A percentile compares a stretch with the other conserved stretches of the same genome.
Evolutionary conservation across 352 stramenopile species (phyloP).

Genomic region (Pythium volutum): DNA sequence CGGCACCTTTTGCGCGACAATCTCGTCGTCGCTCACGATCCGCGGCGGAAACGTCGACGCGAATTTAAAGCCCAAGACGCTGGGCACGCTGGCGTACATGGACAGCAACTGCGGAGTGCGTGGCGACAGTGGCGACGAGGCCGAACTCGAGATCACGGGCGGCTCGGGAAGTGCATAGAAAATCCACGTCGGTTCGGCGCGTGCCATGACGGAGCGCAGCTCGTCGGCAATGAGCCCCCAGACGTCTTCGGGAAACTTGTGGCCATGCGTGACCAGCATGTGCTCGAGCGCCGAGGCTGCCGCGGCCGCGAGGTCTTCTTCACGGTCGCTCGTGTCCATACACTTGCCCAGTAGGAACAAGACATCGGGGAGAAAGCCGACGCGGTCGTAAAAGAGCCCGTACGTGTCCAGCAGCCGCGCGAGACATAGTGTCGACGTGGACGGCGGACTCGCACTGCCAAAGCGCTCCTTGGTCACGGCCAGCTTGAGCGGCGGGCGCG

Average conservation of each 20-base stretch:
- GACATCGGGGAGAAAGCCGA: slow-evolving; percentile 75
- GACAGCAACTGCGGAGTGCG: slow-evolving; percentile 55
- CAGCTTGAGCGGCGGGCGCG: slow-evolving; percentile 40
- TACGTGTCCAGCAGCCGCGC: slow-evolving; percentile 68
- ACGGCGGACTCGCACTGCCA: slow-evolving; percentile 2
- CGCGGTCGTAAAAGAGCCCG: slow-evolving; percentile 74
- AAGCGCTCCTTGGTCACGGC: slow-evolving; percentile 30
- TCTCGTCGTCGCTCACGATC: slow-evolving; percentile 52
- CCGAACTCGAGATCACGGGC: slow-evolving; percentile 6
- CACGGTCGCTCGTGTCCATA: slow-evolving; percentile 68
- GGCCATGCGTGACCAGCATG: slow-evolving; percentile 67
- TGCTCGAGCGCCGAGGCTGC: slow-evolving; percentile 56
- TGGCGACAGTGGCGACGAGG: slow-evolving; percentile 31
- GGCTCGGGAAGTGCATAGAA: slow-evolving; percentile 44
- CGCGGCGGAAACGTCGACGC: slow-evolving; percentile 47
- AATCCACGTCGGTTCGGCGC: slow-evolving; percentile 72
- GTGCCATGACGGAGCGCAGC: slow-evolving; percentile 70
- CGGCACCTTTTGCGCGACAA: slow-evolving; percentile 52
- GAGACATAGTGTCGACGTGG: slow-evolving; percentile 63
- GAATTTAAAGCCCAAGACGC: slow-evolving; percentile 55
- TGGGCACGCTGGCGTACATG: slow-evolving; percentile 65
- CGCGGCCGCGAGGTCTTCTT: slow-evolving; percentile 65
- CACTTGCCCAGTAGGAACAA: slow-evolving; percentile 74
- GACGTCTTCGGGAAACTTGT: slow-evolving; percentile 78
- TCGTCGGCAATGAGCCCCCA: slow-evolving; percentile 82